A percentile compares a stretch with the other conserved stretches of the same genome.
Conservation (phyloP, 192 early-diverging fungal genomes). For the Mortierella antarctica region DNA sequence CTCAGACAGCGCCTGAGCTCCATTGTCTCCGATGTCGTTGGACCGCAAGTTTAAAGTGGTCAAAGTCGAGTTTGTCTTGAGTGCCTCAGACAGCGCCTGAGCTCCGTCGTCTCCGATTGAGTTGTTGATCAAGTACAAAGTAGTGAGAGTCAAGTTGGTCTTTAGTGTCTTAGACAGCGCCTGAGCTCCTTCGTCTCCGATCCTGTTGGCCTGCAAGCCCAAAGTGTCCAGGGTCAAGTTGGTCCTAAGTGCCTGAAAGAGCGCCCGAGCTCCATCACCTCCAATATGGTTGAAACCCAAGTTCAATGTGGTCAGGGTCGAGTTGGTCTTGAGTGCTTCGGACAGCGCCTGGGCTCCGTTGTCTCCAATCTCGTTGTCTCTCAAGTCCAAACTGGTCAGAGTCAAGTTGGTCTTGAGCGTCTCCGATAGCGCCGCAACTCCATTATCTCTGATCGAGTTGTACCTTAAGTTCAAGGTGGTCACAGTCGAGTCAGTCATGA, state of each 20-base stretch:
- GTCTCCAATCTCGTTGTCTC: background rate
- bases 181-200: slow-evolving; percentile 2
- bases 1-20: background rate
- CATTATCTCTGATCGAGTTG: background rate
- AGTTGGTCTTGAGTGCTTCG: slow-evolving; percentile 14
- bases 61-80: background rate
- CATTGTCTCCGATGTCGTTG: background rate
- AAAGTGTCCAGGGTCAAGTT: background rate
- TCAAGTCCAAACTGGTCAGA: slow-evolving; percentile 10
- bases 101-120: background rate
- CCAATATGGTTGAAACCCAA: background rate
- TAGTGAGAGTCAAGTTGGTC: slow-evolving; percentile 3
- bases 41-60: background rate
- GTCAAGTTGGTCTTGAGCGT: slow-evolving; percentile 16
- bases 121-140: background rate
- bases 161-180: background rate
- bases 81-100: background rate
- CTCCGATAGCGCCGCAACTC: slow-evolving; percentile 2
- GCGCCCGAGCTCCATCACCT: background rate
- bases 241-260: background rate
- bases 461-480: background rate
- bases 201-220: background rate
- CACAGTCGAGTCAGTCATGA: slow-evolving; percentile 7
- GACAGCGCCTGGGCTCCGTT: background rate
- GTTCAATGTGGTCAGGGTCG: slow-evolving; percentile 2